Evolutionary conservation across 2,329 filamentous ascomycete species (phyloP), one percentile per base, ranked within the genome.

Genomic region (Taxawa tesnikishii): DNA sequence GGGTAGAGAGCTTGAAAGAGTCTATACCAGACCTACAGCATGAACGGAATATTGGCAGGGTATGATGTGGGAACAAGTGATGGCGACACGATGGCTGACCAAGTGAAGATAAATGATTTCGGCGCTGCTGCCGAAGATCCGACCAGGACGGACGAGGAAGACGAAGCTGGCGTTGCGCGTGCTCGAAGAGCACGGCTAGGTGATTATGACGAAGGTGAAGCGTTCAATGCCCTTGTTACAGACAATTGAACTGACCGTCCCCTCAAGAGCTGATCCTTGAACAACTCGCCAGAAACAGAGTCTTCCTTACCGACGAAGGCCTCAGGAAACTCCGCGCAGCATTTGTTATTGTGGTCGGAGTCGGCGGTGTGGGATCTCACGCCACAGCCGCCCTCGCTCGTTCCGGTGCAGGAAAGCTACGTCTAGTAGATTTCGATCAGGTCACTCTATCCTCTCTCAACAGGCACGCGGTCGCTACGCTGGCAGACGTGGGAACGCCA

Each of bases 381-480:
- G 87, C 83, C 40, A 73, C 79, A 4, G 79, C 87, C 2, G 79
- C 90, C 3, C 73, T 98, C 17, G 80, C 84, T 4, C 78, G 90
- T 17, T 94, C 87, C 0, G 90, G 90, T 18, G 84, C 93, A 26
- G 78, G 80, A n/a, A 79, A 76, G 46, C 68, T 98, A 33, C 78
- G 90, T 1, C 70, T 98, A 23, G 75, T 98, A 44, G 90, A 98
- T 56, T 98, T 98, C 53, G 90, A 98, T 54, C 90, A 98, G 66
- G 88, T 98, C 19, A 93, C 87, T 0, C 67, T 98, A 27, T 93
- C 83, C 41, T 94, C 85, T 3, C 63, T 98, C 33, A 98, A 98
- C 56, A 69, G 90, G n/a, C 90, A 98, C 58, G 85, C 90, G 6
- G 79, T 98, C 1, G 90, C 90, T 4, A 96, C 88, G 0, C 67